A percentile compares a stretch with the other conserved stretches of the same genome.
These are phyloP conservation scores for Curvularia verruculosa DNA, from an alignment of 2,329 filamentous ascomycete species.

Conservation along the genomic window DNA sequence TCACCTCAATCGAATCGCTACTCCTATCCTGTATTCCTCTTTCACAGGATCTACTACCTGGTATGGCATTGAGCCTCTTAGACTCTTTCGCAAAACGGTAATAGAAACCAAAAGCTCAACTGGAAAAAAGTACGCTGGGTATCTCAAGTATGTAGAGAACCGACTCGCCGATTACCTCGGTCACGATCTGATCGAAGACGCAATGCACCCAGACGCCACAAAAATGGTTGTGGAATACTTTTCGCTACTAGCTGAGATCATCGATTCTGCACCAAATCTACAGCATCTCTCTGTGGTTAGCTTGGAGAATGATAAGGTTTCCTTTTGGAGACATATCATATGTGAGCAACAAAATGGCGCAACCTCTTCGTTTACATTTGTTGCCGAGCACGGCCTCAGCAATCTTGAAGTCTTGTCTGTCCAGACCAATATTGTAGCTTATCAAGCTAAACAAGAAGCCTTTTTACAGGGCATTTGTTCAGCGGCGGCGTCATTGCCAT, in stretches of 20 bases:
- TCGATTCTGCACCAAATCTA: constrained; percentile 26
- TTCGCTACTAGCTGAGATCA: constrained; percentile 24
- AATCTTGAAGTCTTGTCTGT: constrained; percentile 26
- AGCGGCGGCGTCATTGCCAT: constrained; percentile 13
- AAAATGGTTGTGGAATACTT: constrained; percentile 26
- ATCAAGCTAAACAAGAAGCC: not conserved
- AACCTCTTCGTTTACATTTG: not conserved
- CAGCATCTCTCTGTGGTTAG: constrained; percentile 31
- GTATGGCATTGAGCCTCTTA: constrained; percentile 21
- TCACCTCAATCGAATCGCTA: constrained; percentile 24
- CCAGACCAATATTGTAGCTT: constrained; percentile 20
- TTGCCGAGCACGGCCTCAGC: constrained; percentile 10
- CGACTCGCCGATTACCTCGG: constrained; percentile 31
- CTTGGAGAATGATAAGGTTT: constrained; percentile 25
- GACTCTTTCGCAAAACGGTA: constrained; percentile 27
- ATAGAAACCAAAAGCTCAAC: not conserved
- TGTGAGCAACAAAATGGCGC: not conserved
- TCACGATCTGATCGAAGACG: constrained; percentile 24
- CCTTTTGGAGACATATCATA: constrained; percentile 32
- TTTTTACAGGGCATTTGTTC: constrained; percentile 18
- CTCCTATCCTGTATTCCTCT: constrained; percentile 33
- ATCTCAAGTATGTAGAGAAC: constrained; percentile 37
- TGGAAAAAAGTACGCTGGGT: not conserved
- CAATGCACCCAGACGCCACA: not conserved
- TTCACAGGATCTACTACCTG: constrained; percentile 26